A percentile compares a stretch with the other conserved stretches of the same genome.
phyloP scores from a whole-genome alignment of 352 stramenopile species.

The Phytophthora cryptogea region DNA sequence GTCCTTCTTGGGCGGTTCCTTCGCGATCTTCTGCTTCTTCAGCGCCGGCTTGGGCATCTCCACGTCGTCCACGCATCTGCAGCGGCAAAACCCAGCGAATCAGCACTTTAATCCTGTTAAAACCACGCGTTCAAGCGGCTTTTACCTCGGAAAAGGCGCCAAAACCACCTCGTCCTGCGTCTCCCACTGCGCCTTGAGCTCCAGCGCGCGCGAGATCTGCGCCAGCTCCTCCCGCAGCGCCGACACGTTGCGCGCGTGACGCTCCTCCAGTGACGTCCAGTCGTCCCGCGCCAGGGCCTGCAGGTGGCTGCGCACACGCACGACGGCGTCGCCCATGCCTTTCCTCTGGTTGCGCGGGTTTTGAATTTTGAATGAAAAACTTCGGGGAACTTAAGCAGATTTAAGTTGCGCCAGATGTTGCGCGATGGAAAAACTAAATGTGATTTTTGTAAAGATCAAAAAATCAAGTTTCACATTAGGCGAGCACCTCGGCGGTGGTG shows the following conservation, averaged over 20 bases:
- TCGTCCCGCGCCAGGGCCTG: constrained; percentile 58
- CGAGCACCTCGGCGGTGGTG: constrained; percentile 6
- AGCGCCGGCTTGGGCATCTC: not conserved
- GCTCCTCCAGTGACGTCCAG: constrained; percentile 50
- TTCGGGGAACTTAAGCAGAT: not conserved
- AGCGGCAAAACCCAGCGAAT: constrained; percentile 2
- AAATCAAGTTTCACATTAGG: constrained; percentile 36
- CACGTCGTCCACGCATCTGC: constrained; percentile 13
- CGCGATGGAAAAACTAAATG: no score
- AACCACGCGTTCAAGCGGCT: not conserved
- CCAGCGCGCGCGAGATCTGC: constrained; percentile 55
- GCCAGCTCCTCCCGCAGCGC: constrained; percentile 60
- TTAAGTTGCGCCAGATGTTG: no score
- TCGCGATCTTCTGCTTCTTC: not conserved
- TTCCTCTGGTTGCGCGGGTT: constrained; percentile 12
- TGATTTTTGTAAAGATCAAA: not conserved
- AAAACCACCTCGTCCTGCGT: constrained; percentile 16
- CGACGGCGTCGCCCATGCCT: constrained; percentile 71
- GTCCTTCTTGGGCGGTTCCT: constrained; percentile 36
- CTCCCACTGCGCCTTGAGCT: constrained; percentile 50
- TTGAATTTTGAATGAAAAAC: constrained; percentile 30
- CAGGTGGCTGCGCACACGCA: constrained; percentile 61
- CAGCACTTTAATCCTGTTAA: not conserved
- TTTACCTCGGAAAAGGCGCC: constrained; percentile 28
- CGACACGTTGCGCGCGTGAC: constrained; percentile 45